phyloP scores from a whole-genome alignment of 352 stramenopile genomes.

The Phytophthora podocarpi region DNA sequence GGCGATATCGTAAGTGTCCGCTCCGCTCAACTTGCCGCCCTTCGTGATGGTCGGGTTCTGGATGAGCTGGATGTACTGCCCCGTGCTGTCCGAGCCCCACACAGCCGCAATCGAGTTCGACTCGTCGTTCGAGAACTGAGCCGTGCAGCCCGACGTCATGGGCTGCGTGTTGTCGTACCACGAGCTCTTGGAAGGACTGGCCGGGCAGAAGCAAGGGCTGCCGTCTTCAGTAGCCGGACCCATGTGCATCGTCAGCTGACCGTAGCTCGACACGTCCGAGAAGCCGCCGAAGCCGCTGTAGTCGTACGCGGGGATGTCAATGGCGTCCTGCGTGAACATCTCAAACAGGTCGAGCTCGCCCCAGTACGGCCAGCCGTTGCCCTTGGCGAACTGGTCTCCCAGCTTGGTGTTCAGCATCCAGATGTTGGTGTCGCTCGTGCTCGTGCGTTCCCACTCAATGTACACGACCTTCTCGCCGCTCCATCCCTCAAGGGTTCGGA shows the following conservation, averaged over 20 bases:
- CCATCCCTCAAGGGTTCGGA: slow-evolving; percentile 68
- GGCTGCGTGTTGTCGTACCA: slow-evolving; percentile 66
- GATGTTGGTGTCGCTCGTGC: slow-evolving; percentile 79
- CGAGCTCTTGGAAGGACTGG: slow-evolving; percentile 45
- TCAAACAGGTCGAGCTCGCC: slow-evolving; percentile 84
- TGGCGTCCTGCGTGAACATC: slow-evolving; percentile 79
- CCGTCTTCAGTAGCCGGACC: slow-evolving; percentile 44
- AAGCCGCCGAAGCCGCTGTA: slow-evolving; percentile 51
- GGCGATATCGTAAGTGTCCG: slow-evolving; percentile 65
- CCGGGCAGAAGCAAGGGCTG: slow-evolving; percentile 62
- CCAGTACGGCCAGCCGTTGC: slow-evolving; percentile 76
- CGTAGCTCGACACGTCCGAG: slow-evolving; percentile 55
- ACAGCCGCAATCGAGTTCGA: slow-evolving; percentile 74
- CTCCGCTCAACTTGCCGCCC: slow-evolving; percentile 56
- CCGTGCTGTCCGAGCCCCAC: slow-evolving; percentile 61
- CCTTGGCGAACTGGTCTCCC: slow-evolving; percentile 56
- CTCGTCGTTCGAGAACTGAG: slow-evolving; percentile 64
- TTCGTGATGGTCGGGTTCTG: slow-evolving; percentile 72
- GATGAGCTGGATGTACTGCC: slow-evolving; percentile 74
- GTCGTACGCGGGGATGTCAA: slow-evolving; percentile 46
- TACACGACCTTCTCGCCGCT: slow-evolving; percentile 74
- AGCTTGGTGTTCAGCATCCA: slow-evolving; percentile 87
- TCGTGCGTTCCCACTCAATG: slow-evolving; percentile 71
- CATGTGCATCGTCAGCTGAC: slow-evolving; percentile 79
- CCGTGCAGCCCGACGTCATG: slow-evolving; percentile 71